Base-by-base conservation (phyloP, 306 rosid species). In the apple (Malus domestica) region DNA sequence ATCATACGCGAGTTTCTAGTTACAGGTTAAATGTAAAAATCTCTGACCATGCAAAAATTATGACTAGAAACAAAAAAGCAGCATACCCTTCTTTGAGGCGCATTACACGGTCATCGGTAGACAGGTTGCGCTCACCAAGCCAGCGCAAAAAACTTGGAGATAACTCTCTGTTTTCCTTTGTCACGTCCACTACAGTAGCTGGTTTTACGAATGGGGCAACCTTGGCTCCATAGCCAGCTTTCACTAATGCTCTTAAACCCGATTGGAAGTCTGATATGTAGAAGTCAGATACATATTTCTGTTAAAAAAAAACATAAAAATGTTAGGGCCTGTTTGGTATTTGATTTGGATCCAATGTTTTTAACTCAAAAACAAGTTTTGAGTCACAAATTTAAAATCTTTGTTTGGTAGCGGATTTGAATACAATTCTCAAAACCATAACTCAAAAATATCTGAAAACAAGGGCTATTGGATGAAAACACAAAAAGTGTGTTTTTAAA, bases 21-120 rank as follows among this genome's bases (percentile, higher is more conserved):
- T 35, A 52, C 44, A 59, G 11, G 30, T 20, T 9, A 29, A 1
- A 40, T 20, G 19, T 22, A 33, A 38, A 14, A 40, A 32, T 58
- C 23, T 27, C 10, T 25, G 16, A 12, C 42, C 70, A 46, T 23
- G 29, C 15, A 46, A 42, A 14, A 14, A 9, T 5, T 33, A 52
- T 29, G 19, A 42, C 29, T 9, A 14, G 6, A 67, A 49, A 63
- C 18, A 16, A 20, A 38, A 72, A 23, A 61, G 16, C 15, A 8
- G 67, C 81, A 68, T 89, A 96, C 99, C 99, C 99, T 88, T 96
- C 99, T 88, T 88, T 92, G 79, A 96, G 99, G 82, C 96, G 93
- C 97, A 96, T 90, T 72, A 87, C 67, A 5, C 96, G 86, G 83
- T 89, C 94, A 72, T 96, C 96, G 4, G 79, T 71, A 4, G 99